A percentile compares a stretch with the other conserved stretches of the same genome.
Conservation (phyloP, 345 rosid genomes). For the Hevea brasiliensis region DNA sequence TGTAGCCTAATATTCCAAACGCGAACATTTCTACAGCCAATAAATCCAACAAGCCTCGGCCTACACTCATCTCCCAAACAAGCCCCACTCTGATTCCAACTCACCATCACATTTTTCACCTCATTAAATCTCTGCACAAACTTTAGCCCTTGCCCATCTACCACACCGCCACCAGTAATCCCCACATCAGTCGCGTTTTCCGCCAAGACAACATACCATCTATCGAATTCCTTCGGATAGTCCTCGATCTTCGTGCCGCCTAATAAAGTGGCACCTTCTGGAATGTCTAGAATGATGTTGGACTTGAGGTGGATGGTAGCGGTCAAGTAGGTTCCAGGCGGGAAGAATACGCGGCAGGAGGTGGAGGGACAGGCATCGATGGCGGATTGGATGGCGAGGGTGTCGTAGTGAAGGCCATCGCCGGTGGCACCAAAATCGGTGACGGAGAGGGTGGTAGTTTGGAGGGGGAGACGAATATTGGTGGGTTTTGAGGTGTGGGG, state of each 20-base stretch:
- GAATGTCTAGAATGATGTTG: conserved; percentile 57
- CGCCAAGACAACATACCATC: conserved; percentile 83
- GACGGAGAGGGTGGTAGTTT: conserved; percentile 37
- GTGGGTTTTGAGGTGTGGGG: conserved; percentile 31
- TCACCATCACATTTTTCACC: conserved; percentile 91
- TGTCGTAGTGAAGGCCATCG: conserved; percentile 72
- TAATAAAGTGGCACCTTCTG: conserved; percentile 56
- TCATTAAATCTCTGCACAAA: conserved; percentile 63
- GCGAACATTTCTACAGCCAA: conserved; percentile 56
- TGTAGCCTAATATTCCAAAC: conserved; percentile 64
- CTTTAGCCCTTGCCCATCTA: conserved; percentile 78
- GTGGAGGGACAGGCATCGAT: conserved; percentile 55
- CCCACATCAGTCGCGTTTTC: conserved; percentile 77
- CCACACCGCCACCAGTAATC: conserved; percentile 80
- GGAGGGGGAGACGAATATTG: conserved; percentile 23
- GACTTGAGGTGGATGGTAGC: conserved; percentile 73
- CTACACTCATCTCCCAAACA: conserved; percentile 88
- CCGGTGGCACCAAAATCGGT: conserved; percentile 81
- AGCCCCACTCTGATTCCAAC: conserved; percentile 83
- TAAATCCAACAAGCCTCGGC: conserved; percentile 77
- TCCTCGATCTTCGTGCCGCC: conserved; percentile 70
- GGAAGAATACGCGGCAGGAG: conserved; percentile 66
- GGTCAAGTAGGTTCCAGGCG: conserved; percentile 71
- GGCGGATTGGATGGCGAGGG: conserved; percentile 69
- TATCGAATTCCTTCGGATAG: conserved; percentile 51